Percentiles rank a stretch among this genome's conserved stretches.
phyloP scores from a whole-genome alignment of 148 eudicot genomes.

The Limonium bicolor region DNA sequence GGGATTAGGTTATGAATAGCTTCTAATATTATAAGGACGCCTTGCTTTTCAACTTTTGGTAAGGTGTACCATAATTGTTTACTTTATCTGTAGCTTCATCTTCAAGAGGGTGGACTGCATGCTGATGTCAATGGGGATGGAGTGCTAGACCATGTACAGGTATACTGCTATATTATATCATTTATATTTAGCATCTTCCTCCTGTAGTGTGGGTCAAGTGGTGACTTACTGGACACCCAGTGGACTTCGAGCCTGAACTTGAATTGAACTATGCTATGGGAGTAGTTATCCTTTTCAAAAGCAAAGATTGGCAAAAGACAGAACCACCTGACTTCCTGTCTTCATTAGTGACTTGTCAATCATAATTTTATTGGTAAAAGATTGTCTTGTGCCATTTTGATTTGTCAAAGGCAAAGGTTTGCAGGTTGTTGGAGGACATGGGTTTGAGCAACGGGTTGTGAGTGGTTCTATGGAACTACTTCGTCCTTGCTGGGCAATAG shows the following conservation, averaged over 20 bases:
- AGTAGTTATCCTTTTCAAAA: too few species aligned
- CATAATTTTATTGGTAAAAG: not conserved
- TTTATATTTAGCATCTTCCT: too few species aligned
- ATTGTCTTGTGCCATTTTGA: not conserved
- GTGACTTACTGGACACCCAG: too few species aligned
- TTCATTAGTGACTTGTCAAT: not conserved
- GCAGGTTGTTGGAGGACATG: conserved; percentile 95
- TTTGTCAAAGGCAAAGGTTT: too few species aligned
- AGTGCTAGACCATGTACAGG: conserved; percentile 99
- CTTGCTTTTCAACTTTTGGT: too few species aligned
- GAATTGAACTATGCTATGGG: too few species aligned
- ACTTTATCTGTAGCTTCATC: conserved; percentile 59
- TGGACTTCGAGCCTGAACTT: too few species aligned
- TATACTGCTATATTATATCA: conserved; percentile 8
- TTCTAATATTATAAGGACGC: too few species aligned
- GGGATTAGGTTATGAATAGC: too few species aligned
- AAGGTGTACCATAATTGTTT: too few species aligned
- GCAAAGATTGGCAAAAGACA: too few species aligned
- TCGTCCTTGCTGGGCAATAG: conserved; percentile 97
- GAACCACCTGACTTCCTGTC: not conserved
- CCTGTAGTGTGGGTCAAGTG: too few species aligned
- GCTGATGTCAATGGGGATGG: conserved; percentile 99
- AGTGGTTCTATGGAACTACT: conserved; percentile 99
- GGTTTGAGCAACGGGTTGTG: conserved; percentile 83
- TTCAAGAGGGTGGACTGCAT: conserved; percentile 98